phyloP scores from a whole-genome alignment of 2,329 filamentous ascomycete genomes.

The Monosporascus cannonballus region DNA sequence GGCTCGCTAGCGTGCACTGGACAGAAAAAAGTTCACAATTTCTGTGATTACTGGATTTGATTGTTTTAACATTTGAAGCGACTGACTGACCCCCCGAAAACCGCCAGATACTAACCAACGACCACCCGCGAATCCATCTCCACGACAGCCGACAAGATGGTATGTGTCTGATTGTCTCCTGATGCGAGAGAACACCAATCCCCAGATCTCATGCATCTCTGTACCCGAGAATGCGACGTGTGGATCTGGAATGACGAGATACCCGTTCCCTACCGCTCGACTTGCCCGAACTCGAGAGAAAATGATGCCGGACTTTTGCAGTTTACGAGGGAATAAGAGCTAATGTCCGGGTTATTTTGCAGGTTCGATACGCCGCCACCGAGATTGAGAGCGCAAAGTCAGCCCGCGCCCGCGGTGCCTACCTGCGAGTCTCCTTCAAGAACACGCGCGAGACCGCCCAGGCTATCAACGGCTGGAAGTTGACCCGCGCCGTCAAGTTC shows the following conservation, averaged over 20 bases:
- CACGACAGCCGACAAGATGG: conserved; percentile 49
- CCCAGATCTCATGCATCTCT: neutral
- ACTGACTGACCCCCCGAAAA: conserved; percentile 31
- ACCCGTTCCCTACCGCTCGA: neutral
- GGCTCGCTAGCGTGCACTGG: conserved; percentile 1
- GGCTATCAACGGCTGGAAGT: conserved; percentile 99
- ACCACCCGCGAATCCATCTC: conserved; percentile 49
- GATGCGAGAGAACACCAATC: neutral
- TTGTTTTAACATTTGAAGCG: conserved; percentile 38
- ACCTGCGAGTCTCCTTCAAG: conserved; percentile 99
- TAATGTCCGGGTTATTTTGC: conserved; percentile 17
- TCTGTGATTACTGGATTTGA: neutral
- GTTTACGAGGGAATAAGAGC: conserved; percentile 1
- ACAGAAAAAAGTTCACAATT: conserved; percentile 1
- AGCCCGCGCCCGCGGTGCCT: conserved; percentile 95
- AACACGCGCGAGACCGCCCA: conserved; percentile 99
- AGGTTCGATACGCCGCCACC: conserved; percentile 96
- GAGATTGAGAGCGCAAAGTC: conserved; percentile 85
- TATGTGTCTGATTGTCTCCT: conserved; percentile 31
- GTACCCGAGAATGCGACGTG: conserved; percentile 3
- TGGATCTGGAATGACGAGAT: neutral
- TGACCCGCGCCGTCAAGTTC: conserved; percentile 90
- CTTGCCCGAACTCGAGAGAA: neutral
- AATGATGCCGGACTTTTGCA: neutral
- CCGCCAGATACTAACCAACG: conserved; percentile 38